These are phyloP conservation scores for Beauveria scarabaeidicola DNA, from an alignment of 2,329 filamentous ascomycete species.

Conservation along the genomic window DNA sequence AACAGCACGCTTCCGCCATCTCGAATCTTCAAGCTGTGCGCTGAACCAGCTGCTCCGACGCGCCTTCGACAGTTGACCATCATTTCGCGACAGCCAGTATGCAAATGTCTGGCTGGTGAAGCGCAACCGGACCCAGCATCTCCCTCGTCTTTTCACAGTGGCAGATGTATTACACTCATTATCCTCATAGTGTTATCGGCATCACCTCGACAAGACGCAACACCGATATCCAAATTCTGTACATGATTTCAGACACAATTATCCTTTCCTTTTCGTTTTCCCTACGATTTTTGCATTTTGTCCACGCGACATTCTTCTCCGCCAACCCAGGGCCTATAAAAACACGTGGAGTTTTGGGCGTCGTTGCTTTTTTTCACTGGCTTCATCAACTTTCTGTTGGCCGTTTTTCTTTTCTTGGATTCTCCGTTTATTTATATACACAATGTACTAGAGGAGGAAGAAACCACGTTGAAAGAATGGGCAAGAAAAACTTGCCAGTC, in stretches of 20 bases:
- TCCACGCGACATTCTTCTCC: neutral
- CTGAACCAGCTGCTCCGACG: neutral
- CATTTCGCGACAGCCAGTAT: neutral
- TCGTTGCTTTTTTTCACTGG: neutral
- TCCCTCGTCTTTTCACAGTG: too few species aligned
- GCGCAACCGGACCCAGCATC: neutral
- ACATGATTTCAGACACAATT: neutral
- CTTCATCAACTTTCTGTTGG: neutral
- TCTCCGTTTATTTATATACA: neutral
- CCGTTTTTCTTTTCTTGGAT: neutral
- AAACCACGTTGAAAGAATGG: neutral
- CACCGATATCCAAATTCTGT: neutral
- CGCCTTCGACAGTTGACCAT: too few species aligned
- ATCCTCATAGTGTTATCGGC: too few species aligned
- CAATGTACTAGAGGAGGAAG: neutral
- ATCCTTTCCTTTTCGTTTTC: neutral
- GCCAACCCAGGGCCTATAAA: neutral
- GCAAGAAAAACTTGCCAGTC: neutral
- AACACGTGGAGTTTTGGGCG: slow-evolving; percentile 2
- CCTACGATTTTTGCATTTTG: neutral
- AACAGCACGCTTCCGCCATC: neutral
- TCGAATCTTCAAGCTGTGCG: neutral
- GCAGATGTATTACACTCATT: neutral
- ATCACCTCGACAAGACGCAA: neutral
- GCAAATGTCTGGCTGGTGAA: neutral